A percentile compares a stretch with the other conserved stretches of the same genome.
Evolutionary conservation across 2,329 filamentous ascomycete genomes (phyloP).

Genomic region (Clonostachys chloroleuca): DNA sequence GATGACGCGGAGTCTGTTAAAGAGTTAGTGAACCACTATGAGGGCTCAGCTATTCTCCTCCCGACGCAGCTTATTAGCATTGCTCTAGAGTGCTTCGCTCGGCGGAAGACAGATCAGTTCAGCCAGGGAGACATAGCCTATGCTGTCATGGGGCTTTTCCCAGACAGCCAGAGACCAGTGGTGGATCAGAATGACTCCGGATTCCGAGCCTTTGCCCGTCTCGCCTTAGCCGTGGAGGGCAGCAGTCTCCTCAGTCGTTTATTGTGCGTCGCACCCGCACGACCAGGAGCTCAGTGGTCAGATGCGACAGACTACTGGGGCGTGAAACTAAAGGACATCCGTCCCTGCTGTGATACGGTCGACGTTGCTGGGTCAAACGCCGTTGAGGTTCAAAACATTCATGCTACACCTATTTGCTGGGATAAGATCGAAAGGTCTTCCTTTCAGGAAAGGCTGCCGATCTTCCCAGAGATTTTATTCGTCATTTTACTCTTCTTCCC

Average conservation of each 20-base stretch:
- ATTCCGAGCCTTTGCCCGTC: conserved; percentile 40
- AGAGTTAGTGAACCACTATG: conserved; percentile 39
- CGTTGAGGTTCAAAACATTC: conserved; percentile 31
- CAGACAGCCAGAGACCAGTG: conserved; percentile 26
- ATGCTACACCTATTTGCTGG: conserved; percentile 35
- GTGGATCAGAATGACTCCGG: conserved; percentile 29
- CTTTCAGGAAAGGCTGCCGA: neutral
- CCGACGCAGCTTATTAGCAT: conserved; percentile 30
- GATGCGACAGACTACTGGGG: conserved; percentile 31
- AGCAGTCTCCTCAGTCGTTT: conserved; percentile 37
- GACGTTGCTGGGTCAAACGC: neutral
- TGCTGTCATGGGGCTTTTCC: conserved; percentile 36
- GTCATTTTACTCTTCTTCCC: neutral
- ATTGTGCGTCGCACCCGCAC: conserved; percentile 28
- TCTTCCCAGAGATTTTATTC: neutral
- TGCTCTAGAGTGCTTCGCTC: conserved; percentile 24
- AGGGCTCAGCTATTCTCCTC: conserved; percentile 29
- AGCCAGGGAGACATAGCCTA: conserved; percentile 34
- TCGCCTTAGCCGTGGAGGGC: conserved; percentile 38
- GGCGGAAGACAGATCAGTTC: conserved; percentile 25
- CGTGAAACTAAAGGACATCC: conserved; percentile 37
- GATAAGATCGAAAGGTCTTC: conserved; percentile 11
- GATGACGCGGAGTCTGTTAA: conserved; percentile 26
- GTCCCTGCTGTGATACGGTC: conserved; percentile 25
- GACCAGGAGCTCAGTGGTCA: conserved; percentile 26